Conservation (phyloP, 2,329 filamentous ascomycete genomes). For the Neurospora sp. region DNA sequence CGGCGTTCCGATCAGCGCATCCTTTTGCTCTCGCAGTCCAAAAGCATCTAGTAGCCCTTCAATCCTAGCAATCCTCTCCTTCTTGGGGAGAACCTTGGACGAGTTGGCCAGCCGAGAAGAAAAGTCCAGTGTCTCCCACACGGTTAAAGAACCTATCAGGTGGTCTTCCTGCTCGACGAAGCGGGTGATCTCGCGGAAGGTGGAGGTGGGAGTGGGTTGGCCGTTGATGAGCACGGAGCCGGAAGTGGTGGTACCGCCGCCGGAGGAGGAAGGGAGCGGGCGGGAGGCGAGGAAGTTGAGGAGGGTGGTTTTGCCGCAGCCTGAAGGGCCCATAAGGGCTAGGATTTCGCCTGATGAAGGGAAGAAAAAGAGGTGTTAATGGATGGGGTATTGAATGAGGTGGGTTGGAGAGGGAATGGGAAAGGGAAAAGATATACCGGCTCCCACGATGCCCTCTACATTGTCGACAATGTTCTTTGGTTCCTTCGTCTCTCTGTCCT, state of each 20-base stretch:
- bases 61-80: slow-evolving; percentile 53
- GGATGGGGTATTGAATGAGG: background rate
- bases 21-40: slow-evolving; percentile 57
- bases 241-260: slow-evolving; percentile 33
- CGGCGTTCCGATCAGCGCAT: slow-evolving; percentile 70
- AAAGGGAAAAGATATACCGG: slow-evolving; percentile 31
- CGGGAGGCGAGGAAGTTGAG: slow-evolving; percentile 63
- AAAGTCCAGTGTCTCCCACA: slow-evolving; percentile 70
- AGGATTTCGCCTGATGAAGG: slow-evolving; percentile 51
- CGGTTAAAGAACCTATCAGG: slow-evolving; percentile 69
- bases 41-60: slow-evolving; percentile 60
- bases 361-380: background rate
- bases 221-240: slow-evolving; percentile 56
- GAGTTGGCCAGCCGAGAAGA: slow-evolving; percentile 58
- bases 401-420: background rate
- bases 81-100: slow-evolving; percentile 29
- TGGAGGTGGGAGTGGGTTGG: slow-evolving; percentile 34
- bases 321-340: slow-evolving; percentile 70
- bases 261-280: slow-evolving; percentile 24
- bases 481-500: slow-evolving; percentile 58
- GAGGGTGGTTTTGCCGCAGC: slow-evolving; percentile 72
- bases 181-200: slow-evolving; percentile 56
- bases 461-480: slow-evolving; percentile 53
- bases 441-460: slow-evolving; percentile 53
- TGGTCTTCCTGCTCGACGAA: slow-evolving; percentile 89